These are phyloP conservation scores for Cladophialophora exuberans DNA, from an alignment of 2,329 filamentous ascomycete species.

Conservation along the genomic window DNA sequence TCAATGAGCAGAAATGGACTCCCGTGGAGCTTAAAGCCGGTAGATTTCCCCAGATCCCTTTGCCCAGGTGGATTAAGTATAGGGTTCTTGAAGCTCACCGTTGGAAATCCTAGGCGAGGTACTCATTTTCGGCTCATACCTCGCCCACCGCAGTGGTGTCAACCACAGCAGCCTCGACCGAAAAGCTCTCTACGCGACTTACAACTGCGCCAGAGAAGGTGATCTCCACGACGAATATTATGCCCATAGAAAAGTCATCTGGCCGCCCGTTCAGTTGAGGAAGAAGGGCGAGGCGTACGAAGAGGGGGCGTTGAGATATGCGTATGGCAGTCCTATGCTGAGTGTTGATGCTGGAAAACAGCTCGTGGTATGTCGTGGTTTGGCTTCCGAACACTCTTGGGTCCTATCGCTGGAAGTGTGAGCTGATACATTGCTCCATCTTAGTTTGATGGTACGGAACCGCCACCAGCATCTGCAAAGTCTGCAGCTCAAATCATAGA, in stretches of 20 bases:
- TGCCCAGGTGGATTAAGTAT: not conserved
- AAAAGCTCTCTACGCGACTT: slow-evolving; percentile 48
- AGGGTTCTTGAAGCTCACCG: not conserved
- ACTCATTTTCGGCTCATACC: slow-evolving; percentile 45
- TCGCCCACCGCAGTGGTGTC: slow-evolving; percentile 44
- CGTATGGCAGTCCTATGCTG: slow-evolving; percentile 45
- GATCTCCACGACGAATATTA: slow-evolving; percentile 50
- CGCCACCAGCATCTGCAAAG: not conserved
- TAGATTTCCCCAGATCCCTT: slow-evolving; percentile 21
- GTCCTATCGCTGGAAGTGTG: too few relatives aligned
- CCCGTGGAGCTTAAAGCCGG: slow-evolving; percentile 41
- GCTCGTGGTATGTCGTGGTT: slow-evolving; percentile 3
- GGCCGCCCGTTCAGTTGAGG: slow-evolving; percentile 46
- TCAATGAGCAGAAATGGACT: slow-evolving; percentile 40
- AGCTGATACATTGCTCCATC: not conserved
- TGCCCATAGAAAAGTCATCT: slow-evolving; percentile 44
- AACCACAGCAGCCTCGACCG: slow-evolving; percentile 42
- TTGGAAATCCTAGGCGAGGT: slow-evolving; percentile 38
- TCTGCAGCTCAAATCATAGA: not conserved
- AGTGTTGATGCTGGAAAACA: slow-evolving; percentile 36
- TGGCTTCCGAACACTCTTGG: not conserved
- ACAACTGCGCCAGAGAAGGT: slow-evolving; percentile 45
- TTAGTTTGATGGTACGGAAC: not conserved
- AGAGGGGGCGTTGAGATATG: slow-evolving; percentile 41
- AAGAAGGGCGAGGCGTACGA: slow-evolving; percentile 40